Conservation (phyloP, 2,329 filamentous ascomycete species). For the Chalaropsis thielavioides region DNA sequence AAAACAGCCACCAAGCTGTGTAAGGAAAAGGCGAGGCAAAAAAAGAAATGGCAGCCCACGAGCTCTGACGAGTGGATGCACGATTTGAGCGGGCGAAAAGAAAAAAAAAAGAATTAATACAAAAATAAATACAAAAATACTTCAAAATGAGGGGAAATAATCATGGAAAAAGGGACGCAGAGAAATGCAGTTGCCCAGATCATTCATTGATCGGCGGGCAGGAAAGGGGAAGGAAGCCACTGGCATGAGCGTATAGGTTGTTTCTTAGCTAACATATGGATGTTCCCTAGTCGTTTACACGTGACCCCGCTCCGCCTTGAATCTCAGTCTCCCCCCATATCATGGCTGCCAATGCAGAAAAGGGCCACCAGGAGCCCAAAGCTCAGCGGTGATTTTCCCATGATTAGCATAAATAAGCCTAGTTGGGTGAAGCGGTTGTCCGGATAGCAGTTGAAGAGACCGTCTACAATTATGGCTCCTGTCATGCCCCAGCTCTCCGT, state of each 20-base stretch:
- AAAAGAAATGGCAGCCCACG: too few relatives aligned
- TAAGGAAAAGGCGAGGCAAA: neutral
- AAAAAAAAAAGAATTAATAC: neutral
- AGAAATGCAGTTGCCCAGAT: slow-evolving; percentile 7
- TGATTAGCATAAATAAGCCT: too few relatives aligned
- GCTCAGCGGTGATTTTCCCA: too few relatives aligned
- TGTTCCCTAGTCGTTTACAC: neutral
- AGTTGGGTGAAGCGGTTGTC: too few relatives aligned
- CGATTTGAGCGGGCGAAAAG: neutral
- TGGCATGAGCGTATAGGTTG: neutral
- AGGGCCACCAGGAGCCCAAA: neutral
- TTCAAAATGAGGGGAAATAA: neutral
- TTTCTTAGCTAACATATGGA: neutral
- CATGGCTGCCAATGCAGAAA: neutral
- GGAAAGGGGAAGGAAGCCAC: neutral
- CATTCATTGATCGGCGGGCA: neutral
- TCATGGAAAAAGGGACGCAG: neutral
- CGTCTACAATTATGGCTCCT: too few relatives aligned
- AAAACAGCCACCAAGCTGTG: neutral
- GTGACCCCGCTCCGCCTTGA: too few relatives aligned
- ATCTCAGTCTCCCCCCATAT: neutral
- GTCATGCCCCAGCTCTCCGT: too few relatives aligned
- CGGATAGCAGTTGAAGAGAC: too few relatives aligned
- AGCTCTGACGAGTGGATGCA: neutral
- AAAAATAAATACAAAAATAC: slow-evolving; percentile 1